phyloP scores from a whole-genome alignment of 83 land plant genomes.

The Thuja plicata region DNA sequence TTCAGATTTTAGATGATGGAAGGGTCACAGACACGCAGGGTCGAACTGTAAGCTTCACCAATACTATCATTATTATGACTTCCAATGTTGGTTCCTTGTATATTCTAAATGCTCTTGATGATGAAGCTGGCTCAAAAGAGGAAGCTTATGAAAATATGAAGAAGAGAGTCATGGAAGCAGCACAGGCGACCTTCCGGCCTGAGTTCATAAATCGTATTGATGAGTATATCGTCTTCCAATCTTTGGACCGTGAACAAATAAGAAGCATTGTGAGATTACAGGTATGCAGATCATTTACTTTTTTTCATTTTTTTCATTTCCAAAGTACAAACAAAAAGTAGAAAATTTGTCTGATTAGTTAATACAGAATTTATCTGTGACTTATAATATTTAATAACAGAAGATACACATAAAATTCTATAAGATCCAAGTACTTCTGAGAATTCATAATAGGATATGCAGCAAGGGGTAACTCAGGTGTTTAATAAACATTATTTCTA shows the following conservation, averaged over 20 bases:
- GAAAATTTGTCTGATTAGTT: background rate
- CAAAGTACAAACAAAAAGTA: background rate
- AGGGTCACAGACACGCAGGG: constrained; percentile 98
- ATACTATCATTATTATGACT: constrained; percentile 96
- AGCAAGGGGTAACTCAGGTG: background rate
- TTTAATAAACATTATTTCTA: background rate
- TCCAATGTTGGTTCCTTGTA: constrained; percentile 97
- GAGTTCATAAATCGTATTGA: constrained; percentile 81
- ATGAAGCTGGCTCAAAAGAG: constrained; percentile 30
- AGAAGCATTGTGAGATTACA: constrained; percentile 82
- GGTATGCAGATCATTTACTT: constrained; percentile 40
- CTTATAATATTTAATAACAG: too few relatives aligned
- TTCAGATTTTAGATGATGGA: constrained; percentile 98
- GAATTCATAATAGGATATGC: background rate
- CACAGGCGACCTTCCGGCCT: constrained; percentile 57
- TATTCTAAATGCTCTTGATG: constrained; percentile 47
- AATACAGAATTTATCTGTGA: background rate
- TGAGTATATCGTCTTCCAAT: constrained; percentile 76
- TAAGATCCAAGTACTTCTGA: background rate
- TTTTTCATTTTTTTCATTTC: background rate
- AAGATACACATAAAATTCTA: background rate
- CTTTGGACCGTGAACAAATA: constrained; percentile 91
- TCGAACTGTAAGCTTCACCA: constrained; percentile 89
- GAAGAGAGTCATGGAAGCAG: constrained; percentile 73
- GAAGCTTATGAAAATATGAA: constrained; percentile 79